A percentile compares a stretch with the other conserved stretches of the same genome.
Evolutionary conservation across 768 basidiomycete genomes (phyloP).

Genomic region (Panaeolus papilionaceus): DNA sequence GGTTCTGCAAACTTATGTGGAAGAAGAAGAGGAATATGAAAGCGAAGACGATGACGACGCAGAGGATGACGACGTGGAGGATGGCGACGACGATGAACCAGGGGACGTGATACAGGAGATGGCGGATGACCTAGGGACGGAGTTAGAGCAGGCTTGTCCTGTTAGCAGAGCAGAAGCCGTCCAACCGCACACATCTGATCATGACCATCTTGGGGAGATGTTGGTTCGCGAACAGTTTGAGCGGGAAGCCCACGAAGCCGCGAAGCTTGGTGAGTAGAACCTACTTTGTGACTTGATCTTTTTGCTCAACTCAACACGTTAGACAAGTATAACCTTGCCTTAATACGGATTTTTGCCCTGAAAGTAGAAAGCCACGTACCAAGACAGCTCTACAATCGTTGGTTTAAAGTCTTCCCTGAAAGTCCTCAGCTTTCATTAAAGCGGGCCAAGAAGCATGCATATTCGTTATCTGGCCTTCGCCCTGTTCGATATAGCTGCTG

Average conservation of each 20-base stretch:
- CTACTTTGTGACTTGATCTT: neutral
- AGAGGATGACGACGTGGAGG: neutral
- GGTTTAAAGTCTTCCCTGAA: too few species aligned
- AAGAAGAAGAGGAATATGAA: neutral
- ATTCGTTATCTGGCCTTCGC: too few species aligned
- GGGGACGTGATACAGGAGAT: neutral
- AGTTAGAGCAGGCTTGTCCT: neutral
- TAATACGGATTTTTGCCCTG: neutral
- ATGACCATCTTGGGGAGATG: too few species aligned
- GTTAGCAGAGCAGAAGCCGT: too few species aligned
- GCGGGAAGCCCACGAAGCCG: neutral
- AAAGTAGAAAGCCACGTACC: too few species aligned
- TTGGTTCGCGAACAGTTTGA: neutral
- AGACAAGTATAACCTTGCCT: neutral
- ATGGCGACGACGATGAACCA: neutral
- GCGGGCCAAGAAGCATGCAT: too few species aligned
- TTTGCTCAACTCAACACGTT: neutral
- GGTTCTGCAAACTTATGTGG: too few species aligned
- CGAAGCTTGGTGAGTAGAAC: neutral
- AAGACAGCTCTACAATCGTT: too few species aligned
- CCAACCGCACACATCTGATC: too few species aligned
- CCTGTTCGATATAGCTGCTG: too few species aligned
- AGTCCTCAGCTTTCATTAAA: too few species aligned
- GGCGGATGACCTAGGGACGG: neutral
- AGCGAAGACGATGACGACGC: neutral